phyloP scores from a whole-genome alignment of 805 yeast genomes.

The Starmera quercuum region DNA sequence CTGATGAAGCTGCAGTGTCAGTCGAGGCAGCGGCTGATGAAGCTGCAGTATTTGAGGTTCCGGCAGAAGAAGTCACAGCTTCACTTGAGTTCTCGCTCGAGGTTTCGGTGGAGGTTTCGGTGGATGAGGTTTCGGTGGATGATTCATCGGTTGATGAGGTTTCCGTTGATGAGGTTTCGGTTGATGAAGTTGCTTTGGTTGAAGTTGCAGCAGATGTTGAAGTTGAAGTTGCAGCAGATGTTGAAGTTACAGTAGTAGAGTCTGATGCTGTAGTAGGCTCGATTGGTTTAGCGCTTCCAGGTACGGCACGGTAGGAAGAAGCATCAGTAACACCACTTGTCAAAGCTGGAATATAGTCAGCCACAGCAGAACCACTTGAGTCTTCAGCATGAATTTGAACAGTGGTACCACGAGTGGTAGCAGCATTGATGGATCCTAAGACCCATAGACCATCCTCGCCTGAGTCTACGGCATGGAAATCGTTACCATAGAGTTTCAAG shows the following conservation, averaged over 20 bases:
- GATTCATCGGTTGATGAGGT: background rate
- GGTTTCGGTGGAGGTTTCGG: background rate
- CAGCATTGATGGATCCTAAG: constrained; percentile 4
- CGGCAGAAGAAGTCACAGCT: background rate
- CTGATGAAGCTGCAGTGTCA: background rate
- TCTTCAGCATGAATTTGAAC: background rate
- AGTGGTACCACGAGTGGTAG: background rate
- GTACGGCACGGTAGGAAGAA: background rate
- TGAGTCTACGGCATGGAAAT: constrained; percentile 4
- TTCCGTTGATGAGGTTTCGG: background rate
- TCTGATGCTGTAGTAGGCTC: background rate
- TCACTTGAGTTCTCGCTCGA: background rate
- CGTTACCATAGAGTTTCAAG: constrained; percentile 3
- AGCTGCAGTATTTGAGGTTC: background rate
- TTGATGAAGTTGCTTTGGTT: background rate
- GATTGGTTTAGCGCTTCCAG: background rate
- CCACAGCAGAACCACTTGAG: background rate
- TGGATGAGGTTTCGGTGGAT: background rate
- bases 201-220: background rate
- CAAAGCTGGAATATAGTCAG: background rate
- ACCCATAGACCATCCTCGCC: constrained; percentile 3
- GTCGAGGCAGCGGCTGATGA: background rate
- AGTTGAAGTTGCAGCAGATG: background rate
- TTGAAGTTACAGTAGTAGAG: background rate
- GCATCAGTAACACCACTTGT: background rate